Percentiles rank a stretch among this genome's conserved stretches.
Conservation (phyloP, 257 asterid species). For the Solanum etuberosum region DNA sequence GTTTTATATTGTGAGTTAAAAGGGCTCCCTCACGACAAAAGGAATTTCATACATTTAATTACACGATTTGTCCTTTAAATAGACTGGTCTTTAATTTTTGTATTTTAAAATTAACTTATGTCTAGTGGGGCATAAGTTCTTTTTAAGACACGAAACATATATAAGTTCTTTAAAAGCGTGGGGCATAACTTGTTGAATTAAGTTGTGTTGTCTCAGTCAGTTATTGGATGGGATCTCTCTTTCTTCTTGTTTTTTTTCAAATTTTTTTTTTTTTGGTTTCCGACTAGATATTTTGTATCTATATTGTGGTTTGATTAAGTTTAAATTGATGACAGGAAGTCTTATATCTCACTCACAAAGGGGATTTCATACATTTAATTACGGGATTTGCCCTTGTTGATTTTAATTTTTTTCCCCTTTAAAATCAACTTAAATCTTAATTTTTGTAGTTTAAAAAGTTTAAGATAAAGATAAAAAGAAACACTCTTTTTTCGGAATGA, state of each 20-base stretch:
- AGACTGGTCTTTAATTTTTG: neutral
- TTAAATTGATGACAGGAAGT: rapidly evolving
- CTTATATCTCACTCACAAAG: neutral
- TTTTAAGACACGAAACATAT: neutral
- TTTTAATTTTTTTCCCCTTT: neutral
- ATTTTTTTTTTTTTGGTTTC: neutral
- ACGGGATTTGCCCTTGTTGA: rapidly evolving
- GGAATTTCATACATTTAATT: neutral
- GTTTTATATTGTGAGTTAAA: neutral
- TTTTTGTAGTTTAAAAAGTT: neutral
- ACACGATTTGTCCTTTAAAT: rapidly evolving
- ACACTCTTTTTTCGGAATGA: too few relatives aligned
- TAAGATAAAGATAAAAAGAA: too few relatives aligned
- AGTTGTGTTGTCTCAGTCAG: neutral
- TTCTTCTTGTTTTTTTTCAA: neutral
- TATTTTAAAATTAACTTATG: neutral
- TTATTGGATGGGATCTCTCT: neutral
- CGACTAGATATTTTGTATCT: neutral
- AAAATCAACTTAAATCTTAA: neutral
- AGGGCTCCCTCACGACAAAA: neutral
- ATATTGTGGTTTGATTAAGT: neutral
- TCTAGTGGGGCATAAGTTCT: neutral
- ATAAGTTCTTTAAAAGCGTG: neutral
- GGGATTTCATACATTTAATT: neutral
- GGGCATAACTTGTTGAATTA: neutral